Base-by-base conservation (phyloP, 192 early-diverging fungal species). In the Gamsiella multidivaricata region DNA sequence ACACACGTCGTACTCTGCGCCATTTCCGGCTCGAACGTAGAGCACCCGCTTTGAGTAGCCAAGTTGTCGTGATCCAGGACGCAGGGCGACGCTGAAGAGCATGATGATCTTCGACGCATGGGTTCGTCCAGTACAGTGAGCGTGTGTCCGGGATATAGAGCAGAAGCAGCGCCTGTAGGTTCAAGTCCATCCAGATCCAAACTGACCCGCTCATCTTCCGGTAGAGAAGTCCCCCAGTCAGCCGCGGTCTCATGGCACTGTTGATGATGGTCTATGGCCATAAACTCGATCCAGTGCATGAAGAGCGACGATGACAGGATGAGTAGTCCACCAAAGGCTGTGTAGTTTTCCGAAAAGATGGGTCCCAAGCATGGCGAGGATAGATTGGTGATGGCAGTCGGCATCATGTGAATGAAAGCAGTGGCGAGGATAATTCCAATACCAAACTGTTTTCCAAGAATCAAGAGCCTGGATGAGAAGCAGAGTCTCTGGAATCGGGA, bases 401-500 rank as follows among this genome's bases (percentile, higher is more conserved):
- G 85, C 10, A 94, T 66, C 91, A 78, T 76, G 69, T 94, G 93
- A 43, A 94, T 88, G 51, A 94, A 90, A 7, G 88, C 87, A 10
- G 93, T 94, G 10, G 93, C 88, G 25, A 93, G 52, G 54, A 94
- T 91, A 8, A 93, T 87, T 1, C 91, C 93, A 0, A 81, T 84
- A 31, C 86, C 86, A 49, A 82, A 82, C 37, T 80, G 69, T 41
- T 80, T 80, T 14, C 81, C 78, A 41, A 65, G 54, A 3, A 23
- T 62, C 31, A 70, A n/a, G 8, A 67, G 14, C 32, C 45, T 61
- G 47, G 43, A 9, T 2, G 59, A 49, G 28, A 59, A 18, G 10
- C 15, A 14, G 12, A 31, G 26, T 29, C 20, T 33, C 1, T 23
- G 50, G 46, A 67, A 20, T 36, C 59, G 64, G 7, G 70, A 72